Evolutionary conservation across 1,139 yeast species (phyloP), one percentile per base, ranked within the genome.

Genomic region (Scheffersomyces insectosa): DNA sequence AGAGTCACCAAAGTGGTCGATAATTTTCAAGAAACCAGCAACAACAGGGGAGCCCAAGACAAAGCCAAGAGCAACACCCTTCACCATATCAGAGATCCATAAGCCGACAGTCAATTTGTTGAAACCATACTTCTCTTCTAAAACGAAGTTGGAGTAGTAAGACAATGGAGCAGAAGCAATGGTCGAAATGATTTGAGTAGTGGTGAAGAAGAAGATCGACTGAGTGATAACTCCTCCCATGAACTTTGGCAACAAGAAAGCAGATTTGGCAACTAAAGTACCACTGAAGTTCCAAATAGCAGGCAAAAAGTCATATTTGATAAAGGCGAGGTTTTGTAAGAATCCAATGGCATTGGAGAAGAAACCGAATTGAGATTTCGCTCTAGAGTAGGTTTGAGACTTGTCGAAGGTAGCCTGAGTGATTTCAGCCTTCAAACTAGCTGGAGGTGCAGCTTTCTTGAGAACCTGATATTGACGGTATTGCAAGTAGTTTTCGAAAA

Each of bases 41-140:
- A 88, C 62, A 36, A 88, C 65, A 25, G 97, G 96, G 41, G 84
- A 78, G 37, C 93, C 88, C 47, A 93, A 65, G 1, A 70, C 79
- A 41, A 78, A 59, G 28, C 79, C 63, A 43, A 93, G 69, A 1
- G 73, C 50, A 38, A 79, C 65, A 28, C 79, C 66, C 68, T 93
- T 93, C 47, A 89, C 38, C 52, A 73, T 69, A 64, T 93, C 99
- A 16, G 79, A 59, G 38, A 87, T 47, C 87, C 95, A 93, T 42
- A 89, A 70, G 40, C 73, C 68, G 13, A 77, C 49, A 1, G 97
- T 93, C 55, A 81, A 76, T 64, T 93, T 93, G 69, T 93, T 93
- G 72, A 93, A 93, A 0, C 99, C 99, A 58, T 77, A 91, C 64
- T 82, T 83, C 63, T 91, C 97, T 67, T 93, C 99, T 55, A 93